Evolutionary conservation across 2,329 filamentous ascomycete species (phyloP), one percentile per base, ranked within the genome.

Genomic region (Paracoccidioides lutzii): DNA sequence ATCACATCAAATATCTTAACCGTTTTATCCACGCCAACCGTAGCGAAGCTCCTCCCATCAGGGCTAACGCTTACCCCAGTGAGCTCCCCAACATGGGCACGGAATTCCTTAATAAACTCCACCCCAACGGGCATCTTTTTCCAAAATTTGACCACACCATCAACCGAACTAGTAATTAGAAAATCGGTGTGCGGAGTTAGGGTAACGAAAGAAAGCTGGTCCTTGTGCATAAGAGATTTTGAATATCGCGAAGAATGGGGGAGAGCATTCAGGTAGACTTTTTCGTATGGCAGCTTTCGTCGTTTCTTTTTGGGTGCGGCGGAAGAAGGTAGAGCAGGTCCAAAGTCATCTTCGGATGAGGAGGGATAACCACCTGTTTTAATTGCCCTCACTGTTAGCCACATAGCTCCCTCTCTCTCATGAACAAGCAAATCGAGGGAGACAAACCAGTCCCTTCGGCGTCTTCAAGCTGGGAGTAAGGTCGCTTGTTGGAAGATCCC

Each of bases 121-220:
- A 98, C 87, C 0, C 88, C 88, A 38, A 88, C 84, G 1, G 82
- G 84, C 60, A 87, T 81, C 75, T 98, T 98, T 75, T 98, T 98
- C 93, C 93, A 98, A 70, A 98, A 98, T 71, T 98, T 98, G 63
- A 97, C 91, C 0, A 91, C 86, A n/a, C 94, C 94, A 67, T 98
- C 93, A 45, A 88, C 75, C 0, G 93, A 97, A 59, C 87, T 88
- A 0, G 93, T 98, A 59, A 98, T 93, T 41, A 98, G 77, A 67
- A 98, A 98, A 63, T 97, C 93, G 58, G 91, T 96, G 58, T 85
- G 76, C 0, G 90, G 90, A 0, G 94, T 95, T 69, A 95, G 84
- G 10, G 85, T 94, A 60, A 88, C 81, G 65, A 90, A 97, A 56
- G 86, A 81, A 52, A 98, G 74, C 73, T 95, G 90, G 63, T 98